Base-by-base conservation (phyloP, 2,329 filamentous ascomycete species). In the Ilyonectria mors-panacis region DNA sequence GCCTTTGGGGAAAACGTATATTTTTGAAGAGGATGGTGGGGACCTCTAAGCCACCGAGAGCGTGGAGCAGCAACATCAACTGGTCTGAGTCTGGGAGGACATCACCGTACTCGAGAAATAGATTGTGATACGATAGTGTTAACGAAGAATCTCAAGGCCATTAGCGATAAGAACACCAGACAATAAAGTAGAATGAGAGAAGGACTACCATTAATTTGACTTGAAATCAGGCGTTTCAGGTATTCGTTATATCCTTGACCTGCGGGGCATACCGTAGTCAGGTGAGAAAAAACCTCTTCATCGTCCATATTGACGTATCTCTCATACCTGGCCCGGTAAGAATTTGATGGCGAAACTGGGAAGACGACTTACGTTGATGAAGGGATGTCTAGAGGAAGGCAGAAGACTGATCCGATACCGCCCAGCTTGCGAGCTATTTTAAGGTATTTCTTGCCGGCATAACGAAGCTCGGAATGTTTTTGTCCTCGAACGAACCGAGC, bases 231-330 rank as follows among this genome's bases (percentile, higher is more conserved):
- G 3, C 63, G 65, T 28, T 75, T 75, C 2, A 77, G 72, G 12
- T 77, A 70, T 1, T 45, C 21, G 1, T 55, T 67, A 17, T 76
- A 71, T 12, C 68, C 39, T 3, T 67, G 65, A 2, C 65, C 64
- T 1, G 63, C 56, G 1, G 69, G 59, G 0, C 68, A 70, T 0
- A 80, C 48, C 0, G 66, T 70, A 1, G 55, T 35, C 2, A 80
- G 37, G 37, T 80, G 78, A 10, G 56, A 63, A 15, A 80, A 78
- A 0, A 72, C 66, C 5, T 76, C 72, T 4, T 75, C 75, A 15
- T 80, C 78, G 12, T 80, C 78, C 66, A 79, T 74, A 33, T 78
- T 78, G 0, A 80, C 56, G 60, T 80, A 80, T 37, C 78, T 68
- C 50, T 80, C 78, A 17, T 79, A 80, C 5, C 78, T 78, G 59